Conservation (phyloP, 768 basidiomycete genomes). For the Boletus rubescentipes region DNA sequence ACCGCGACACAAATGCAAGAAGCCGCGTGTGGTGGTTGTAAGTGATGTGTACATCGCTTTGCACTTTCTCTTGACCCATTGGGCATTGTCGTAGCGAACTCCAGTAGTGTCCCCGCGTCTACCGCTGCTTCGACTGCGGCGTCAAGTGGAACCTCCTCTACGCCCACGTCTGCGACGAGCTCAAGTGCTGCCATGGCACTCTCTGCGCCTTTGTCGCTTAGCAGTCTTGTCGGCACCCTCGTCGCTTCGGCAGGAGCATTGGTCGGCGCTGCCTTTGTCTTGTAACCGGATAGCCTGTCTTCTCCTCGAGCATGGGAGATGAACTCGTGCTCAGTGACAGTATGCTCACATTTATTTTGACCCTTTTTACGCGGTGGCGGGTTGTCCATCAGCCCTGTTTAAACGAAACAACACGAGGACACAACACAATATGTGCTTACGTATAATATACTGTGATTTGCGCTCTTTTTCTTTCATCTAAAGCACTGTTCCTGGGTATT, state of each 20-base stretch:
- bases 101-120: not conserved
- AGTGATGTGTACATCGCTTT: not conserved
- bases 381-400: too few relatives aligned
- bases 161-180: not conserved
- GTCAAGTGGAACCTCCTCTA: not conserved
- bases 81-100: not conserved
- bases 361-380: too few relatives aligned
- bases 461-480: too few relatives aligned
- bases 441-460: too few relatives aligned
- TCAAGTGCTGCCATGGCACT: conserved; percentile 21
- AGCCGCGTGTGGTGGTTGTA: conserved; percentile 31
- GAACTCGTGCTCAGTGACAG: not conserved
- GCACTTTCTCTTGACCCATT: not conserved
- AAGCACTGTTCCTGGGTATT: too few relatives aligned
- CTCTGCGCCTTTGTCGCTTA: conserved; percentile 17
- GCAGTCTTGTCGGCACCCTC: conserved; percentile 17
- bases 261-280: conserved; percentile 24
- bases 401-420: too few relatives aligned
- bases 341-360: too few relatives aligned
- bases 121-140: not conserved
- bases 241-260: conserved; percentile 28
- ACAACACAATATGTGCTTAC: too few relatives aligned
- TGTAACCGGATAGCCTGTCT: conserved; percentile 11
- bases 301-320: not conserved
- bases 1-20: conserved; percentile 34